Conservation (phyloP, 169 alveolate species). For the Perkinsus chesapeaki region DNA sequence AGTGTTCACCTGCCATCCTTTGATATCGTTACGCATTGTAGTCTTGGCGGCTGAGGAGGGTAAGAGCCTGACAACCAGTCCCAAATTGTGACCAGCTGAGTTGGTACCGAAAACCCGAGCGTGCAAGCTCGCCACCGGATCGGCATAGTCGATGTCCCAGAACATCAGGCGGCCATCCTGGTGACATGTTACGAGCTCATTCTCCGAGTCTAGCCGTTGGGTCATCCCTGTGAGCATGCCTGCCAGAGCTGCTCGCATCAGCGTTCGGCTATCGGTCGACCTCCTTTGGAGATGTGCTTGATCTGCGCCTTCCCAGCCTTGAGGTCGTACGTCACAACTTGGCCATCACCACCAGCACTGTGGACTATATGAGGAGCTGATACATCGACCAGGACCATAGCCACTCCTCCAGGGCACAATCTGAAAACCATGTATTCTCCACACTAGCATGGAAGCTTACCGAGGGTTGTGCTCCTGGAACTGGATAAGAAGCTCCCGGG, state of each 20-base stretch:
- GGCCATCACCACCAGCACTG: conserved; percentile 58
- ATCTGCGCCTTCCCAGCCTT: conserved; percentile 57
- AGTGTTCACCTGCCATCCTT: background rate
- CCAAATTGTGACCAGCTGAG: background rate
- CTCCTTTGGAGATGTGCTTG: conserved; percentile 61
- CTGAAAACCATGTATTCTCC: background rate
- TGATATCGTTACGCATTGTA: background rate
- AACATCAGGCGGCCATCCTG: conserved; percentile 53
- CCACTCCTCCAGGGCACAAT: conserved; percentile 33
- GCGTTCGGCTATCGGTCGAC: background rate
- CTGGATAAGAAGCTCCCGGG: conserved; percentile 53
- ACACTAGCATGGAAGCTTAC: background rate
- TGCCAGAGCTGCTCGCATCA: background rate
- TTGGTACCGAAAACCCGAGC: conserved; percentile 25
- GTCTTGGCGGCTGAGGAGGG: background rate
- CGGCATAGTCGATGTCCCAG: conserved; percentile 67
- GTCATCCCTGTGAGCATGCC: conserved; percentile 49
- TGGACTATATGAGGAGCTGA: conserved; percentile 51
- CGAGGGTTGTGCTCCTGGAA: conserved; percentile 49
- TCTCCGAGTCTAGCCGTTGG: conserved; percentile 60
- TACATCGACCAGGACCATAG: conserved; percentile 61
- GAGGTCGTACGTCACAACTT: conserved; percentile 56
- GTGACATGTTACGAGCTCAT: conserved; percentile 64
- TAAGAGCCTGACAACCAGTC: background rate
- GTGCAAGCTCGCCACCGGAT: conserved; percentile 51